Conservation (phyloP, 805 yeast species). For the Candida tammaniensis region DNA sequence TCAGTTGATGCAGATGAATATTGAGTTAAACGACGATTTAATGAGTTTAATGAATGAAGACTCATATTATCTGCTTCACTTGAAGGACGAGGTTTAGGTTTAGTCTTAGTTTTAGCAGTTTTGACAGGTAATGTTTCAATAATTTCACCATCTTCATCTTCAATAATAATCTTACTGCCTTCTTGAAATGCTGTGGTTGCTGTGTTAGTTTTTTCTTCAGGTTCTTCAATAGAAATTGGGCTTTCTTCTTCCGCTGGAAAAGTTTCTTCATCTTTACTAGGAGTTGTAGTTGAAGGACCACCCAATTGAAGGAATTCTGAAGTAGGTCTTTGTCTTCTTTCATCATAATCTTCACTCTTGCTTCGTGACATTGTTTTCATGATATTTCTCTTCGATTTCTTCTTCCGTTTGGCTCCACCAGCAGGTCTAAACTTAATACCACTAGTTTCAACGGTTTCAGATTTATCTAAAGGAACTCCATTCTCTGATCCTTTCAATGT, state of each 20-base stretch:
- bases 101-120: conserved; percentile 16
- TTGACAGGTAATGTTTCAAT: conserved; percentile 50
- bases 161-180: conserved; percentile 69
- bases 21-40: conserved; percentile 33
- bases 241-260: conserved; percentile 1
- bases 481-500: conserved; percentile 15
- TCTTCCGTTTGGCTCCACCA: conserved; percentile 67
- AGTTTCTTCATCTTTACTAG: conserved; percentile 7
- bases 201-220: conserved; percentile 1
- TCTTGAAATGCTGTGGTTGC: conserved; percentile 50
- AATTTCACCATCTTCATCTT: conserved; percentile 82
- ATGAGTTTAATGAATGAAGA: conserved; percentile 40
- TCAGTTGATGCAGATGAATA: conserved; percentile 22
- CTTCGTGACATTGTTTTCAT: conserved; percentile 28
- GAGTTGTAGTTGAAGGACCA: conserved; percentile 10
- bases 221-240: neutral
- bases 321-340: conserved; percentile 34
- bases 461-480: conserved; percentile 18
- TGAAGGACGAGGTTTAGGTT: neutral
- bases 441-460: conserved; percentile 55
- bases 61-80: conserved; percentile 20
- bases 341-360: conserved; percentile 15
- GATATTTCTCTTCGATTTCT: conserved; percentile 32
- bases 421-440: conserved; percentile 68
- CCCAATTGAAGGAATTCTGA: conserved; percentile 42